Evolutionary conservation across 2,329 filamentous ascomycete species (phyloP).

Genomic region (Xylaria sp.): DNA sequence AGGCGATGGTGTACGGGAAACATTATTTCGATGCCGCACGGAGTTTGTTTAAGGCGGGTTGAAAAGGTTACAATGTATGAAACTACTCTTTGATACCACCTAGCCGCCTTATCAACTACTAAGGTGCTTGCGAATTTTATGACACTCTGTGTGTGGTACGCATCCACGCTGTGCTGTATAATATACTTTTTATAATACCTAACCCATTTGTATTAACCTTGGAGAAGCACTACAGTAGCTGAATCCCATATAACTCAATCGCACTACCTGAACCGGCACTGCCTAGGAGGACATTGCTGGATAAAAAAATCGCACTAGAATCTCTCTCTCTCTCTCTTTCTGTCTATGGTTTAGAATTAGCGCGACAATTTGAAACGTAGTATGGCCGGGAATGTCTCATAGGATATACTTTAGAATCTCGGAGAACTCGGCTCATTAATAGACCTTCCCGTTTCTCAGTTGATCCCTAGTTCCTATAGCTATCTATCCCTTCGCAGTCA

Average conservation of each 20-base stretch:
- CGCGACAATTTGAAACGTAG: no score
- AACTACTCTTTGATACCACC: constrained; percentile 26
- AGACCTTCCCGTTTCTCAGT: no score
- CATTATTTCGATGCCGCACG: constrained; percentile 33
- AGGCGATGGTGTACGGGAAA: constrained; percentile 17
- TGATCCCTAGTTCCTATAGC: no score
- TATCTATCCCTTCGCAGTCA: no score
- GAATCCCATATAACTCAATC: neutral
- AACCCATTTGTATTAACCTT: neutral
- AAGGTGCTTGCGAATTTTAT: constrained; percentile 22
- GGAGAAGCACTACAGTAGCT: neutral
- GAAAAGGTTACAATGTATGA: constrained; percentile 22
- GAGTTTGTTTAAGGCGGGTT: constrained; percentile 36
- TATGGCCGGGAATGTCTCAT: no score
- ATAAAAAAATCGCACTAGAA: no score
- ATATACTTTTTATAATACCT: neutral
- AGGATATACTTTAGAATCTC: no score
- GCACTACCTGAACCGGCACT: no score
- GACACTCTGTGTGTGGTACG: constrained; percentile 14
- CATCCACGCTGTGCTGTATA: constrained; percentile 9
- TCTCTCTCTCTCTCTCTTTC: no score
- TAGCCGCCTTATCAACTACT: constrained; percentile 1
- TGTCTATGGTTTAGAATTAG: no score
- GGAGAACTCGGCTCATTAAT: no score
- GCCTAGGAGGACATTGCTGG: no score